These are phyloP conservation scores for Sarcodon sp. DNA, from an alignment of 768 basidiomycete genomes.

Conservation along the genomic window DNA sequence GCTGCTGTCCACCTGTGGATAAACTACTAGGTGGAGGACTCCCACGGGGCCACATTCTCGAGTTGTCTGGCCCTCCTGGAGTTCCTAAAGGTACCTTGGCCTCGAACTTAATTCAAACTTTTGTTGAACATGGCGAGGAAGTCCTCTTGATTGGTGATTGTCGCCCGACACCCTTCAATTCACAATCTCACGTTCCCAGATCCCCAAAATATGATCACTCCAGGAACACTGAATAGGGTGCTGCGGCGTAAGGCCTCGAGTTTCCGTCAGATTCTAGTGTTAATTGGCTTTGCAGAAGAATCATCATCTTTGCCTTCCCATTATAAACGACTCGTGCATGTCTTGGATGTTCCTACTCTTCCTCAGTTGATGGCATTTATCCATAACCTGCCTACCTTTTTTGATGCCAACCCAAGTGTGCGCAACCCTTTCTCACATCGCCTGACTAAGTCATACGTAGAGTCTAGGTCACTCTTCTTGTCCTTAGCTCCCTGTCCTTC, in stretches of 20 bases:
- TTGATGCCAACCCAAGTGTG: slow-evolving; percentile 35
- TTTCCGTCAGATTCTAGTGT: background rate
- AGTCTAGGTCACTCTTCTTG: slow-evolving; percentile 41
- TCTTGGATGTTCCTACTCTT: slow-evolving; percentile 30
- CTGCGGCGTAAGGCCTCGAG: slow-evolving; percentile 12
- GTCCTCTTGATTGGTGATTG: slow-evolving; percentile 53
- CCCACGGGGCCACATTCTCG: slow-evolving; percentile 45
- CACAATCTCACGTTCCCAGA: slow-evolving; percentile 16
- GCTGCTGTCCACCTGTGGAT: slow-evolving; percentile 37
- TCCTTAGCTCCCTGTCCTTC: slow-evolving; percentile 56
- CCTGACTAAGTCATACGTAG: slow-evolving; percentile 4
- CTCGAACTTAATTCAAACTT: slow-evolving; percentile 32
- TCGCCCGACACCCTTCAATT: background rate
- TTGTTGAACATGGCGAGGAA: slow-evolving; percentile 33
- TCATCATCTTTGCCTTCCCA: slow-evolving; percentile 5
- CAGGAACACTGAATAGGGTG: slow-evolving; percentile 17
- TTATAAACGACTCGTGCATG: slow-evolving; percentile 20
- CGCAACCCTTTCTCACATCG: slow-evolving; percentile 2
- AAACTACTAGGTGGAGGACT: slow-evolving; percentile 52
- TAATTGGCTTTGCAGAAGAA: background rate
- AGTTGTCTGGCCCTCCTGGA: slow-evolving; percentile 70
- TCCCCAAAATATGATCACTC: slow-evolving; percentile 34
- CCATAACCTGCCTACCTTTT: slow-evolving; percentile 33
- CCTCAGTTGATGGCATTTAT: slow-evolving; percentile 47
- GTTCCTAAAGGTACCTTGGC: slow-evolving; percentile 48